Conservation (phyloP, 164 flowering plant genomes). For the Vitis cinerea region DNA sequence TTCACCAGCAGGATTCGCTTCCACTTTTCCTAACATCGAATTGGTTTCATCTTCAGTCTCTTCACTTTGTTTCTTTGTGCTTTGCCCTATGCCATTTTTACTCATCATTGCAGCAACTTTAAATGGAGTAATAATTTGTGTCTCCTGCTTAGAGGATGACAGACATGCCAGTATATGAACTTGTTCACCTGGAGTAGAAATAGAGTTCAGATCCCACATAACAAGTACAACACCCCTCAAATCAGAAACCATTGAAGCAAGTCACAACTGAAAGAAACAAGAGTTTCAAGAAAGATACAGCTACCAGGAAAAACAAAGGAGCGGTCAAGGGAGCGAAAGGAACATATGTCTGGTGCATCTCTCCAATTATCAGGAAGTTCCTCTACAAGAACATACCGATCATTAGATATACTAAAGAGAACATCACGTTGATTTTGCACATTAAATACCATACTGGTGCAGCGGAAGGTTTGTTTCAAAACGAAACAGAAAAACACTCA, state of each 20-base stretch:
- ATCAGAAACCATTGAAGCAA: neutral
- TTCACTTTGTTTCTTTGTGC: conserved; percentile 41
- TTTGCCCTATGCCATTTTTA: conserved; percentile 59
- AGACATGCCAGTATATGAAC: conserved; percentile 83
- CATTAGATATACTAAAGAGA: conserved; percentile 3
- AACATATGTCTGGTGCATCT: conserved; percentile 58
- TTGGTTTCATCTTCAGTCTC: conserved; percentile 21
- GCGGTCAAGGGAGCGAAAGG: conserved; percentile 72
- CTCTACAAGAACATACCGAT: conserved; percentile 43
- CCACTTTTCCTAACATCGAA: conserved; percentile 19
- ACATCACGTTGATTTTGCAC: neutral
- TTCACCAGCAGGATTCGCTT: conserved; percentile 27
- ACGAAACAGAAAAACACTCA: too few relatives aligned
- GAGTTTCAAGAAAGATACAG: conserved; percentile 8
- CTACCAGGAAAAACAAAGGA: conserved; percentile 93
- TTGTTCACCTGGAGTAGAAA: conserved; percentile 74
- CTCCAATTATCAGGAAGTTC: conserved; percentile 77
- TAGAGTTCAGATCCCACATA: conserved; percentile 7
- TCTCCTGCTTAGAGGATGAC: conserved; percentile 74
- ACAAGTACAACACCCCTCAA: neutral
- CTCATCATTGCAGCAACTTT: conserved; percentile 89
- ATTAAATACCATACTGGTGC: neutral
- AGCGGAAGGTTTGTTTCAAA: too few relatives aligned
- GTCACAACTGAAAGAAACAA: conserved; percentile 11
- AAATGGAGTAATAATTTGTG: conserved; percentile 87